Percentiles rank a stretch among this genome's conserved stretches.
Conservation (phyloP, 163 green algal species). For the Trebouxiophyceae sp. region DNA sequence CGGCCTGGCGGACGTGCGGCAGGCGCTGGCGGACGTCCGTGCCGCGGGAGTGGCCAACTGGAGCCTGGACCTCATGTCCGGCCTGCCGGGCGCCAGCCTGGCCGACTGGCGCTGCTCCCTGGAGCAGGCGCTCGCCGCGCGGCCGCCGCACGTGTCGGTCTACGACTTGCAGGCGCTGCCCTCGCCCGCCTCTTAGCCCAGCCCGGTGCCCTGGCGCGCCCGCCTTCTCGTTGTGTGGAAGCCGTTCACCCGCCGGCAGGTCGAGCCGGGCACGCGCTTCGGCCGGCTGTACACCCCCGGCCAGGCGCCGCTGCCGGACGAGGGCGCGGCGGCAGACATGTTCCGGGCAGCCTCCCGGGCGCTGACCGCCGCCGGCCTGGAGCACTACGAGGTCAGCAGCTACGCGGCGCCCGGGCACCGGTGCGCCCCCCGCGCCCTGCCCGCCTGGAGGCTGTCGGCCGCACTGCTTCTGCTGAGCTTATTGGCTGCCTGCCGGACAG, state of each 20-base stretch:
- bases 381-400: conserved; percentile 96
- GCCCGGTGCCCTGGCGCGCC: too few relatives aligned
- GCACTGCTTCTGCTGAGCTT: background rate
- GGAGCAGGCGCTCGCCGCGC: conserved; percentile 40
- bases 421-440: conserved; percentile 20
- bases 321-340: conserved; percentile 73
- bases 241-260: too few relatives aligned
- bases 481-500: conserved; percentile 1
- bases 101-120: conserved; percentile 69
- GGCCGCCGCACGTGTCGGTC: conserved; percentile 75
- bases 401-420: conserved; percentile 73
- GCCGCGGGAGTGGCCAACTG: conserved; percentile 49
- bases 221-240: too few relatives aligned
- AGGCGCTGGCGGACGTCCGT: conserved; percentile 59
- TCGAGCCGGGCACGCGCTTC: conserved; percentile 92
- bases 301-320: conserved; percentile 49
- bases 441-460: background rate
- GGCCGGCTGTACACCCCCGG: conserved; percentile 60
- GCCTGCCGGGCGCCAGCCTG: conserved; percentile 65
- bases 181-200: too few relatives aligned
- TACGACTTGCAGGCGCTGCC: conserved; percentile 92
- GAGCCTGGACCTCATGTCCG: conserved; percentile 89
- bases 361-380: conserved; percentile 65
- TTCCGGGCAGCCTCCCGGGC: conserved; percentile 53
- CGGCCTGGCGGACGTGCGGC: conserved; percentile 56